Percentiles rank a stretch among this genome's conserved stretches.
Evolutionary conservation across 1,139 yeast genomes (phyloP).

Genomic region (Scheffersomyces titani): DNA sequence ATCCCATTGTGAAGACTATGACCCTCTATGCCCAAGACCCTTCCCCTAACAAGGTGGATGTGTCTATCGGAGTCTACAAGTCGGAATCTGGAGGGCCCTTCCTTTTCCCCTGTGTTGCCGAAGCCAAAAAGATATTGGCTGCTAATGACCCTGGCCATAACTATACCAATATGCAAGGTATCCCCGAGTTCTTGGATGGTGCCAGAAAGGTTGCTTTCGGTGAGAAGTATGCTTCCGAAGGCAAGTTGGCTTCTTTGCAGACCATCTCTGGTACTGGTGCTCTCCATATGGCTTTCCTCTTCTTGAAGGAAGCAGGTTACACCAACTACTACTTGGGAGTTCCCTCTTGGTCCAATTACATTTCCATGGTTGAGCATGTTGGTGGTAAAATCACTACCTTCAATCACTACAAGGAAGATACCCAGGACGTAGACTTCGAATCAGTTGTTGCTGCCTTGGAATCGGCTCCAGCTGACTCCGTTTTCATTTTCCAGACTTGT

Average conservation of each 20-base stretch:
- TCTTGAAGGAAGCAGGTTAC: constrained; percentile 31
- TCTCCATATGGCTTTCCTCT: constrained; percentile 37
- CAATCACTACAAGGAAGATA: constrained; percentile 32
- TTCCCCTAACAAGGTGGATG: constrained; percentile 36
- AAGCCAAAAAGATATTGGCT: constrained; percentile 34
- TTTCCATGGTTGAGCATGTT: constrained; percentile 33
- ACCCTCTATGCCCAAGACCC: constrained; percentile 27
- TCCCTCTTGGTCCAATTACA: constrained; percentile 46
- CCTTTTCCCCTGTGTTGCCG: constrained; percentile 38
- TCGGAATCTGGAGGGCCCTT: constrained; percentile 37
- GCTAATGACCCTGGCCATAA: constrained; percentile 45
- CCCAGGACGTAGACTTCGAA: constrained; percentile 32
- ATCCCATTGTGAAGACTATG: constrained; percentile 40
- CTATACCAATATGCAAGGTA: constrained; percentile 46
- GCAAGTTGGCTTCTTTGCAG: constrained; percentile 38
- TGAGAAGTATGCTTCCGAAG: constrained; percentile 19
- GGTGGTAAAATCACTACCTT: constrained; percentile 31
- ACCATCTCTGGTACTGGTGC: constrained; percentile 50
- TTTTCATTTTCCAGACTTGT: constrained; percentile 68
- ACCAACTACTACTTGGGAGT: constrained; percentile 35
- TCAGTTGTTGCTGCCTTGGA: constrained; percentile 27
- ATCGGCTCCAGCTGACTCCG: constrained; percentile 30
- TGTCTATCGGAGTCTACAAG: constrained; percentile 47
- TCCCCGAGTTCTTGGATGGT: constrained; percentile 37
- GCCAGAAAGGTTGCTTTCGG: constrained; percentile 42